Evolutionary conservation across 1,284 basidiomycete genomes (phyloP), one percentile per base, ranked within the genome.

Genomic region (Papiliotrema fonsecae): DNA sequence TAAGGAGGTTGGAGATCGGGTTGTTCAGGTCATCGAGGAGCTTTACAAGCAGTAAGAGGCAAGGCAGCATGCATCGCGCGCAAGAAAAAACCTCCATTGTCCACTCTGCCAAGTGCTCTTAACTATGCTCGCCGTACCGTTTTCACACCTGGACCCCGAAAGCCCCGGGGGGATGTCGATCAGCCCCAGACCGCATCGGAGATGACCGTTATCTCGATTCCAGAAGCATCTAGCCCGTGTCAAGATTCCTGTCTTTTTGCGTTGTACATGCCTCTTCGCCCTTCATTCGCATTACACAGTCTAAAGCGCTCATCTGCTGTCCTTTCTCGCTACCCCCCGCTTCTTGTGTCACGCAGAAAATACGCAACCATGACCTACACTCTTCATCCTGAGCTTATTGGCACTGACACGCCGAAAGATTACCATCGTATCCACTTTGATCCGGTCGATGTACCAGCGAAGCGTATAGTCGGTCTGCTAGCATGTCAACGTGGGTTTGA

Each of bases 1-100:
- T 30, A 78, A 73, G 45, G 84, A 93, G 64, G 78, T 97, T 28
- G 94, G 94, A 37, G 86, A 94, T 68, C 81, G 81, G 66, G 80
- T 98, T 46, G 79, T 92, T 2, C 83, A 88, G 65, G 81, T 82
- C 16, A 75, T 98, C 54, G 84, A 84, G 64, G 76, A 72, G 10
- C 66, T 87, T 44, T 65, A 91, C 52, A 52, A 40, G 27, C 38
- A 47, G 38, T 47, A 47, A 35, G 37, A 6, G 4, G n/a, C 24
- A 36, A 32, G 19, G 25, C n/a, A 11, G 40, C 4, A 42, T 26
- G 31, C 34, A 45, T 30, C 6, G n/a, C n/a, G n/a, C n/a, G n/a
- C n/a, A n/a, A n/a, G n/a, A n/a, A n/a, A n/a, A n/a, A n/a, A n/a
- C n/a, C n/a, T n/a, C n/a, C n/a, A n/a, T n/a, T n/a, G n/a, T n/a